phyloP scores from a whole-genome alignment of 1,139 yeast species.

The Yamadazyma siamensis region DNA sequence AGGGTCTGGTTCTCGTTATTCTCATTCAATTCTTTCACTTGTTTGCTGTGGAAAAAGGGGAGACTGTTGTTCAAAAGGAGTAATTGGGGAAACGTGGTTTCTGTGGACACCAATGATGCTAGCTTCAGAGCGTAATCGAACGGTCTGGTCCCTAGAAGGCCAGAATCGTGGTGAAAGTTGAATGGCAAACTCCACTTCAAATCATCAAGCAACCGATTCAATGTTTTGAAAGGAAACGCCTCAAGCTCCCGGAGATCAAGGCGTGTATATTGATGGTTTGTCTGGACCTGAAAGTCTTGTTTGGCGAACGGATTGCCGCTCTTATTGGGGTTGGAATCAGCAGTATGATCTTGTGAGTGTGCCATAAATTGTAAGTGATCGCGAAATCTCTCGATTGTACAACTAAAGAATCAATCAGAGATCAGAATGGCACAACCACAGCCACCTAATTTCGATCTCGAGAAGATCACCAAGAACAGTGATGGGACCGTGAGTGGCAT shows the following conservation, averaged over 20 bases:
- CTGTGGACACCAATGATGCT: constrained; percentile 16
- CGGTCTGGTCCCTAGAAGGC: constrained; percentile 30
- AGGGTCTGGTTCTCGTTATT: constrained; percentile 21
- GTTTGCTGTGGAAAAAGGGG: constrained; percentile 23
- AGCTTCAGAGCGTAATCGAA: constrained; percentile 33
- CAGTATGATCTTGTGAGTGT: background rate
- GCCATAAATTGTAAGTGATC: too few relatives aligned
- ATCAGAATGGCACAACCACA: constrained; percentile 5
- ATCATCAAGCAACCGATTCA: constrained; percentile 66
- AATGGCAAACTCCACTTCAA: constrained; percentile 42
- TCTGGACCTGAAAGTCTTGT: constrained; percentile 10
- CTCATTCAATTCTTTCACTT: constrained; percentile 17
- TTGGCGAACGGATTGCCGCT: constrained; percentile 18
- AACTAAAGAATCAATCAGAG: too few relatives aligned
- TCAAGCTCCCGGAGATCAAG: constrained; percentile 12
- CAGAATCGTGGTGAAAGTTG: constrained; percentile 15
- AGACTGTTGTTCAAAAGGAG: constrained; percentile 33
- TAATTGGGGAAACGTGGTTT: constrained; percentile 10
- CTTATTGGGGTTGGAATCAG: background rate
- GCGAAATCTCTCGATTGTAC: too few relatives aligned
- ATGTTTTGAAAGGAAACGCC: constrained; percentile 51
- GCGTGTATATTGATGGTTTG: constrained; percentile 11
- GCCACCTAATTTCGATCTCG: constrained; percentile 26
- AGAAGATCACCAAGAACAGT: constrained; percentile 31
- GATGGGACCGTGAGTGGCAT: constrained; percentile 39